Base-by-base conservation (phyloP, 1,284 basidiomycete genomes). In the Vanrija pseudolonga region DNA sequence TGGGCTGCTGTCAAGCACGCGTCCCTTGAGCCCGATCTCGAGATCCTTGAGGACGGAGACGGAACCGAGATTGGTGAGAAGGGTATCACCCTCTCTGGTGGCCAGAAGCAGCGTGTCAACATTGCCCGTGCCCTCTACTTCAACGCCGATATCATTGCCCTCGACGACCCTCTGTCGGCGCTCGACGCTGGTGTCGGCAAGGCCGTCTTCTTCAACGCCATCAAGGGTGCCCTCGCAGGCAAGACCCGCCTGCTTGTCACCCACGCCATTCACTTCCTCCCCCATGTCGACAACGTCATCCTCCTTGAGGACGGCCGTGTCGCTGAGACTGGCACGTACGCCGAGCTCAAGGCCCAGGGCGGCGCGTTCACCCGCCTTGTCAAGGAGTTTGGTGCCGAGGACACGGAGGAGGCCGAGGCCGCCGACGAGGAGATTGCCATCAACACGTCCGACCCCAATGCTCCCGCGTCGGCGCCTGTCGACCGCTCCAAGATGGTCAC, bases 41-140 rank as follows among this genome's bases (percentile, higher is more conserved):
- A 87, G 42, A 83, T 91, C 76, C 80, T 92, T 38, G 86, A 89
- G 2, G 80, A 88, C 56, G 89, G 89, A 4, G 90, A 96, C 67
- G 68, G 87, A 59, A 95, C 92, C 0, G 89, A 92, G 71, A 92
- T 95, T 47, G 91, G 91, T n/a, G 90, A 93, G 75, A 89, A 86
- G 76, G 85, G 77, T 43, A 73, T 76, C 60, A 78, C 74, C 51
- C 59, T 78, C 19, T 73, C 69, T 18, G 75, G 73, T 49, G 71
- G 69, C 47, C 68, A 70, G 51, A 73, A 72, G 51, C 72, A 71
- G 56, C 68, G 91, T 8, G 76, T 81, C 64, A 76, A 75, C 60
- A 72, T 92, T 52, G 89, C 87, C 42, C 84, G 92, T 50, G 85
- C 89, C 0, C 85, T 94, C 55, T 96, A 95, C 77, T 88, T 83